Conservation (phyloP, 805 yeast genomes). For the Starmera amethionina region DNA sequence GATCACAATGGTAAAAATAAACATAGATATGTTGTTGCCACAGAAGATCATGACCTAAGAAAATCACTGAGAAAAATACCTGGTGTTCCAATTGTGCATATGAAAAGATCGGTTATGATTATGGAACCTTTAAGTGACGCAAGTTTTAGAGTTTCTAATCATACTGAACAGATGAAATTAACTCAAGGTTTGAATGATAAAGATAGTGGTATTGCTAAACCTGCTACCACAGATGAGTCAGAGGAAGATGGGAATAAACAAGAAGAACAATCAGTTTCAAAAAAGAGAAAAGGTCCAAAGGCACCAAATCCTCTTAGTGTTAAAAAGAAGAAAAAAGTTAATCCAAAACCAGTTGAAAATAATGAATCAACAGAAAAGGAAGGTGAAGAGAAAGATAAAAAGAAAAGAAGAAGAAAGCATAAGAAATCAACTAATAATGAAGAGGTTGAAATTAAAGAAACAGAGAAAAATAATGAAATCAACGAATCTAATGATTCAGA, state of each 20-base stretch:
- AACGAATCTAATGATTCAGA: no score
- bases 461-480: no score
- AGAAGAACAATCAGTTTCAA: slow-evolving; percentile 13
- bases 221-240: neutral
- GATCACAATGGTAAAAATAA: slow-evolving; percentile 69
- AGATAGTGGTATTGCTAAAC: slow-evolving; percentile 35
- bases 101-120: slow-evolving; percentile 88
- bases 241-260: slow-evolving; percentile 9
- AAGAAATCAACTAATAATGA: slow-evolving; percentile 2
- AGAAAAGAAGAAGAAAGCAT: slow-evolving; percentile 15
- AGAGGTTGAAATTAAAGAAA: slow-evolving; percentile 4
- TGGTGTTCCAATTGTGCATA: slow-evolving; percentile 81
- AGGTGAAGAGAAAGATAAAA: slow-evolving; percentile 3
- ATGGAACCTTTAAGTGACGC: slow-evolving; percentile 88
- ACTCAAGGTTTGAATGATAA: slow-evolving; percentile 70
- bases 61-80: slow-evolving; percentile 64
- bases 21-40: slow-evolving; percentile 84
- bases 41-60: slow-evolving; percentile 68
- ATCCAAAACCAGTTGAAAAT: slow-evolving; percentile 10
- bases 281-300: slow-evolving; percentile 61
- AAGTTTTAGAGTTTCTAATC: slow-evolving; percentile 38
- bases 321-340: slow-evolving; percentile 51
- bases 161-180: slow-evolving; percentile 58
- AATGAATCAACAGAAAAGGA: neutral
- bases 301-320: slow-evolving; percentile 89